These are phyloP conservation scores for Xylariaceae sp. DNA, from an alignment of 2,329 filamentous ascomycete species.

Conservation along the genomic window DNA sequence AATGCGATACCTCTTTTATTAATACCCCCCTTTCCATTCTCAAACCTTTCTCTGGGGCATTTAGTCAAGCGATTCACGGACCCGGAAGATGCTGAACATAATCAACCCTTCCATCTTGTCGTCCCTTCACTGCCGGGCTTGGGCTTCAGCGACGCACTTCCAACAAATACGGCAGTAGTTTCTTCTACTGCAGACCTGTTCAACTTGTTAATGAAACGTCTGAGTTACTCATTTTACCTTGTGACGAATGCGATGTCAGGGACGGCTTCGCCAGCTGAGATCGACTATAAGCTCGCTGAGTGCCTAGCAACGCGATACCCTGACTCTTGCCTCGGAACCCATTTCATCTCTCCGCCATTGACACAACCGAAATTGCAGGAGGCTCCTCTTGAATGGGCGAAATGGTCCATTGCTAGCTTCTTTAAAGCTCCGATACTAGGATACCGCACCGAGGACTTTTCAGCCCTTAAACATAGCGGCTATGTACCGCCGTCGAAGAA, in stretches of 20 bases:
- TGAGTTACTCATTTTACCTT: slow-evolving; percentile 65
- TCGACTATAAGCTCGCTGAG: slow-evolving; percentile 58
- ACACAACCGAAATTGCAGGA: slow-evolving; percentile 52
- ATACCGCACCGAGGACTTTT: slow-evolving; percentile 60
- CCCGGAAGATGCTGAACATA: slow-evolving; percentile 51
- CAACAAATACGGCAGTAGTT: slow-evolving; percentile 55
- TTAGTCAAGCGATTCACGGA: slow-evolving; percentile 61
- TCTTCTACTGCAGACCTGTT: slow-evolving; percentile 61
- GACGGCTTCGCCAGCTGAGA: slow-evolving; percentile 50
- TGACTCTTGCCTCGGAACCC: slow-evolving; percentile 62
- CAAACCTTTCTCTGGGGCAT: slow-evolving; percentile 64
- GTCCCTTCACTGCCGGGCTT: slow-evolving; percentile 69
- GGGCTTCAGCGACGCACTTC: slow-evolving; percentile 69
- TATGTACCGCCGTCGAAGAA: slow-evolving; percentile 26
- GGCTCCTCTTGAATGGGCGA: slow-evolving; percentile 57
- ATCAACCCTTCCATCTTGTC: slow-evolving; percentile 68
- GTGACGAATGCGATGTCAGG: slow-evolving; percentile 59
- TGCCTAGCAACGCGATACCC: slow-evolving; percentile 54
- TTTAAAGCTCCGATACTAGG: slow-evolving; percentile 59
- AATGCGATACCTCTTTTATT: slow-evolving; percentile 68
- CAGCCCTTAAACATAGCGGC: slow-evolving; percentile 43
- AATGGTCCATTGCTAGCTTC: slow-evolving; percentile 60
- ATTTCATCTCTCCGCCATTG: slow-evolving; percentile 65
- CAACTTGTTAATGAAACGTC: slow-evolving; percentile 62
- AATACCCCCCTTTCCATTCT: slow-evolving; percentile 69